Evolutionary conservation across 805 yeast genomes (phyloP).

Genomic region (Metschnikowia gelsemii): DNA sequence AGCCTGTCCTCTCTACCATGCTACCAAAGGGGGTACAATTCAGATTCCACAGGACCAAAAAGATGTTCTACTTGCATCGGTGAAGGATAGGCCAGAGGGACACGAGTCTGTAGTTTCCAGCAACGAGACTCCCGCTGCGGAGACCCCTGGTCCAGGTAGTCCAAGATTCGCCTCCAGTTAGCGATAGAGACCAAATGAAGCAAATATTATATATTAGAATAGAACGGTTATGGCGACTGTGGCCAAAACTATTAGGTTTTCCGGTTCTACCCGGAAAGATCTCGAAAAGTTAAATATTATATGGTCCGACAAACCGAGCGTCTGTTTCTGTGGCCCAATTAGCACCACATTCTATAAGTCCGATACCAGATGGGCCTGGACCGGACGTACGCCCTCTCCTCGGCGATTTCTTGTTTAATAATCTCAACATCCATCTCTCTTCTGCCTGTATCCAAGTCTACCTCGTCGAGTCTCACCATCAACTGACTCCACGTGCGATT

Average conservation of each 20-base stretch:
- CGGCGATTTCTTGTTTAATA: conserved; percentile 38
- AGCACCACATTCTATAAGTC: conserved; percentile 33
- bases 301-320: too few relatives aligned
- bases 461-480: conserved; percentile 44
- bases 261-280: too few relatives aligned
- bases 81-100: conserved; percentile 15
- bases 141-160: conserved; percentile 9
- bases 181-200: too few relatives aligned
- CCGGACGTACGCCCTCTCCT: conserved; percentile 30
- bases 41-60: conserved; percentile 22
- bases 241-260: too few relatives aligned
- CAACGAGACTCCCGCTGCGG: conserved; percentile 8
- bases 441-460: conserved; percentile 65
- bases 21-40: conserved; percentile 32
- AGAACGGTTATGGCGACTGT: too few relatives aligned
- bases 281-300: too few relatives aligned
- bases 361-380: conserved; percentile 28
- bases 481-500: conserved; percentile 30
- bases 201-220: background rate
- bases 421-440: conserved; percentile 35
- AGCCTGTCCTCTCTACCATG: conserved; percentile 79
- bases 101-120: conserved; percentile 6
- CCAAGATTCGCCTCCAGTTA: conserved; percentile 2
- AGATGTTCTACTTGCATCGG: conserved; percentile 21
- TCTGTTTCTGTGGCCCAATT: too few relatives aligned